Base-by-base conservation (phyloP, 768 basidiomycete genomes). In the Lyophyllum atratum region DNA sequence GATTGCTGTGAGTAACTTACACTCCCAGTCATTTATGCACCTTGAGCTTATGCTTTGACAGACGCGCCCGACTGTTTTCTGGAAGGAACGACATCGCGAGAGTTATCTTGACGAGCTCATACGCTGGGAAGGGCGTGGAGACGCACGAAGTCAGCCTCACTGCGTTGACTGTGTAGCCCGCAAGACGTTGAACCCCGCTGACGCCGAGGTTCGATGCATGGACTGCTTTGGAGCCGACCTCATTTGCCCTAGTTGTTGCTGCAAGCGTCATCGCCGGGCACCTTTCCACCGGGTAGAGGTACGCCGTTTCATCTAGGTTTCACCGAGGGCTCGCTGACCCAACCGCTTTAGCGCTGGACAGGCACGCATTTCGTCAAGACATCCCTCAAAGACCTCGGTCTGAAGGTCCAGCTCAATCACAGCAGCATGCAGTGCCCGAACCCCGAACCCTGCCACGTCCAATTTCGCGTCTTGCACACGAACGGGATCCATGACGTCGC, bases 401-500 rank as follows among this genome's bases (percentile, higher is more conserved):
- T 64, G 4, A 4, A 19, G 0, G 37, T 65, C 10, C 66, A 64
- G 42, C 55, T 67, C 4, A 50, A 58, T 11, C 66, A 67, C 40
- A 40, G 25, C 0, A 45, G 45, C 22, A 42, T 45, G 45, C 6
- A 11, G 14, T 62, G 61, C 50, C 15, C 29, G 8, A 56, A 39
- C 21, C 64, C 60, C 19, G 15, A 25, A 15, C 15, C 40, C 3
- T 46, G 55, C n/a, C 26, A 34, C 17, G 25, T 52, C 21, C 17
- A 37, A 7, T 49, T 66, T 17, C 33, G 43, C 6, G 46, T 68
- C 21, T 21, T 68, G 6, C 57, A 68, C 26, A 56, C 52, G 17
- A 62, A 68, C 34, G 64, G 65, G 0, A 59, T 68, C 26, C 67
- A 68, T 31, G 21, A 56, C 1, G 57, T 66, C 12, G 48, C 42